These are phyloP conservation scores for Gossypium stocksii DNA, from an alignment of 345 rosid genomes.

Conservation along the genomic window DNA sequence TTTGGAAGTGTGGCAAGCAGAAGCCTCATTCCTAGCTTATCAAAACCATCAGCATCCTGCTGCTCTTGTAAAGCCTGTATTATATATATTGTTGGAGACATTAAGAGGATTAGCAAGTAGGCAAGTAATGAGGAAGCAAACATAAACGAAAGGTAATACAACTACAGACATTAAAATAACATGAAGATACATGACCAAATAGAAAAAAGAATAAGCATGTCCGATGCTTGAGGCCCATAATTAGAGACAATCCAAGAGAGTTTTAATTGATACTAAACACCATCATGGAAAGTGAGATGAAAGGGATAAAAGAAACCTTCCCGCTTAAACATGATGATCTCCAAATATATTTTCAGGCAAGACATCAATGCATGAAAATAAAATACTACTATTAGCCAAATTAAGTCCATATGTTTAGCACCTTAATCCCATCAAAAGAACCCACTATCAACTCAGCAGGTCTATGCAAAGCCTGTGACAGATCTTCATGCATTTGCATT, in stretches of 20 bases:
- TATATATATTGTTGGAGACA: neutral
- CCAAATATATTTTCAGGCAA: neutral
- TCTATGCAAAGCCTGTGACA: conserved; percentile 37
- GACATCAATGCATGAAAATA: neutral
- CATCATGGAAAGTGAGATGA: neutral
- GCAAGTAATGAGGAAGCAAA: neutral
- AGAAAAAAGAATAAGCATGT: neutral
- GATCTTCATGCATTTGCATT: conserved; percentile 48
- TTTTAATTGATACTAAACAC: neutral
- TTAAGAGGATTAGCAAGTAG: neutral
- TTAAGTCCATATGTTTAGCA: conserved; percentile 8
- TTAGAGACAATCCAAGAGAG: neutral
- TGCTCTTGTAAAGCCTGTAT: conserved; percentile 65
- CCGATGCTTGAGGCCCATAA: neutral
- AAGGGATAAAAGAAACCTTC: neutral
- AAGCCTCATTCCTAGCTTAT: conserved; percentile 57
- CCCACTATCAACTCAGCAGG: conserved; percentile 80
- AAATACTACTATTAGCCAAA: neutral
- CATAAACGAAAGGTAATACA: neutral
- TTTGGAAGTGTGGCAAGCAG: conserved; percentile 60
- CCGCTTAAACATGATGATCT: neutral
- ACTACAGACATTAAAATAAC: neutral
- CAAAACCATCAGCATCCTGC: conserved; percentile 42
- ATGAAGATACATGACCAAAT: neutral
- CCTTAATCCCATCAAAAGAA: conserved; percentile 65